Evolutionary conservation across 192 early-diverging fungal species (phyloP), one percentile per base, ranked within the genome.

Genomic region (Backusella luteola): DNA sequence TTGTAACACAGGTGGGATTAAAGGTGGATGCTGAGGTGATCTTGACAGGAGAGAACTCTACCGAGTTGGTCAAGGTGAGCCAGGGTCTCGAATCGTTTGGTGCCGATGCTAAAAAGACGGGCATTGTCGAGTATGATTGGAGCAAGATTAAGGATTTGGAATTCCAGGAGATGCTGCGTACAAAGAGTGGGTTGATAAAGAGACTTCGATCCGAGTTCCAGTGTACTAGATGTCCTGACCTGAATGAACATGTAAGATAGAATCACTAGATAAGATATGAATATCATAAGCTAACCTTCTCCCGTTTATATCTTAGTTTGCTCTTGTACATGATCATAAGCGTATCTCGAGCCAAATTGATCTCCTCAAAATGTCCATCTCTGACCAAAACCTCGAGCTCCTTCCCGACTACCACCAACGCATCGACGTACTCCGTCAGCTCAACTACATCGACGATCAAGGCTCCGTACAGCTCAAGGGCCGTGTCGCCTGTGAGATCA

Each of bases 401-500:
- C 80, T 98, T 4, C 97, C 97, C 0, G 98, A 98, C 77, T 99
- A 98, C 80, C 86, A 95, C 52, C 91, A 95, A 80, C 89, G 96
- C 1, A 82, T 97, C 8, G 89, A 93, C 14, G 96, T 99, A 38
- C 89, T 99, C 38, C 90, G 94, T 73, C 82, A 84, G 14, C 81
- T 98, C 67, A 87, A 89, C 1, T 98, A 93, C 74, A 88, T 98
- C 29, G 96, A 96, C 36, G 91, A 92, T 74, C 88, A 89, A 72
- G 90, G 89, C 34, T 95, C 94, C 3, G 96, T 99, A 19, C 93
- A 95, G 75, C 90, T 97, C 68, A 99, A 98, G 85, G 98, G 98
- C 23, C 90, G 94, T 3, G 95, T 99, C 0, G 98, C 96, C 0
- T 98, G 97, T 83, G 96, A 98, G 81, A 97, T 99, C 82, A 98